Base-by-base conservation (phyloP, 306 rosid species). In the Senna tora region DNA sequence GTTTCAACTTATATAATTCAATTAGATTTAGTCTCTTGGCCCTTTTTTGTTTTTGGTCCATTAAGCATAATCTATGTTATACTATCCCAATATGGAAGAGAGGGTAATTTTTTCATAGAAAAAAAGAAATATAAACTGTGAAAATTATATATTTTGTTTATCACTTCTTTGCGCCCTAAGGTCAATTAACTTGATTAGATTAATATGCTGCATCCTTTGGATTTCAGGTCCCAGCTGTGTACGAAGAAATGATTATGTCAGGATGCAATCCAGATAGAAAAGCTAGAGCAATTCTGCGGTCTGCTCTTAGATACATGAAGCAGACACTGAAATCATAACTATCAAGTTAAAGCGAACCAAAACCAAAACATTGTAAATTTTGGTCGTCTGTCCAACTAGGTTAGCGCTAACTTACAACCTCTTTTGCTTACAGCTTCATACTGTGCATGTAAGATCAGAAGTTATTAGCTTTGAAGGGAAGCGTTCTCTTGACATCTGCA, bases 271-370 rank as follows among this genome's bases (percentile, higher is more conserved):
- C 99, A 1, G 99, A 94, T 78, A 79, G 97, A 76, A 91, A 91
- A 86, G 92, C 97, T 45, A 86, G 96, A 77, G 92, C 89, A 65
- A 91, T 91, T 96, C 77, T 94, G 73, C 96, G 99, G 22, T 89
- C 99, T 63, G 97, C 97, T 56, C 91, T 91, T 72, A 91, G 78
- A 84, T 88, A 89, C 81, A 86, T 91, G 97, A 94, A 88, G 78
- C 92, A 87, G 49, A 76, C 79, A 14, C 77, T 94, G 67, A 83
- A 65, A 77, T 81, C 84, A 64, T 83, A 79, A 75, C 72, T 76
- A 32, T 65, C 67, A 64, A n/a, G n/a, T n/a, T n/a, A n/a, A n/a
- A n/a, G n/a, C n/a, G n/a, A n/a, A n/a, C n/a, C n/a, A n/a, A n/a
- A n/a, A n/a, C n/a, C n/a, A n/a, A n/a, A 68, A 75, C 79, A 71